Evolutionary conservation across 2,329 filamentous ascomycete species (phyloP), one percentile per base, ranked within the genome.

Genomic region (Colletotrichum sojae): DNA sequence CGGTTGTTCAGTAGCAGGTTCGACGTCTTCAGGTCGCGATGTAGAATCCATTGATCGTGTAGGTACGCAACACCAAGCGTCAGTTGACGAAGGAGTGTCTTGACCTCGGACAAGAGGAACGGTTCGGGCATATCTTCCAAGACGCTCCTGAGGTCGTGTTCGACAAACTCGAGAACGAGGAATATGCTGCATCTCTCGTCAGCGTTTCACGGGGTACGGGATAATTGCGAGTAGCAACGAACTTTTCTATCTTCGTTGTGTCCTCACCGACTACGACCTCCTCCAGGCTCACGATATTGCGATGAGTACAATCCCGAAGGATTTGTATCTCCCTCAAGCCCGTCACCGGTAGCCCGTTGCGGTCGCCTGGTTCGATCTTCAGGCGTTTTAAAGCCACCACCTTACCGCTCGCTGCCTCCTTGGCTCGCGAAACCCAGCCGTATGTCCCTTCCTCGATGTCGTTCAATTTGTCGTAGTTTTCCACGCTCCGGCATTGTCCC

Each of bases 381-480:
- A 98, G 86, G 77, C 94, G 92, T 85, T 99, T 99, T 72, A 99
- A 84, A 15, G 96, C 96, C 20, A 98, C 95, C 6, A 99, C 87
- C 66, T 91, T 88, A 40, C 93, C 92, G 0, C 93, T 95, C 4
- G 85, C 83, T 39, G 87, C 84, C 75, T 97, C 92, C 71, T 87
- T 91, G 13, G 94, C 96, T 67, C 96, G 88, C 63, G 95, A 95
- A 5, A 99, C 96, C 88, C 91, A 95, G 53, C 96, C 96, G 80
- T 99, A 99, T 9, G 94, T 94, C 43, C 96, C 96, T 83, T 99
- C 96, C 80, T 98, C 96, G 75, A 99, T 99, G 78, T 96, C 93
- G 80, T 99, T 99, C 66, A 99, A 85, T 73, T 93, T 92, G 76
- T 98, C 93, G 82, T 95, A 99, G 76, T 94, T 91, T 76, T 95